A percentile compares a stretch with the other conserved stretches of the same genome.
These are phyloP conservation scores for Golubevia sp. DNA, from an alignment of 1,284 basidiomycete genomes.

Conservation along the genomic window DNA sequence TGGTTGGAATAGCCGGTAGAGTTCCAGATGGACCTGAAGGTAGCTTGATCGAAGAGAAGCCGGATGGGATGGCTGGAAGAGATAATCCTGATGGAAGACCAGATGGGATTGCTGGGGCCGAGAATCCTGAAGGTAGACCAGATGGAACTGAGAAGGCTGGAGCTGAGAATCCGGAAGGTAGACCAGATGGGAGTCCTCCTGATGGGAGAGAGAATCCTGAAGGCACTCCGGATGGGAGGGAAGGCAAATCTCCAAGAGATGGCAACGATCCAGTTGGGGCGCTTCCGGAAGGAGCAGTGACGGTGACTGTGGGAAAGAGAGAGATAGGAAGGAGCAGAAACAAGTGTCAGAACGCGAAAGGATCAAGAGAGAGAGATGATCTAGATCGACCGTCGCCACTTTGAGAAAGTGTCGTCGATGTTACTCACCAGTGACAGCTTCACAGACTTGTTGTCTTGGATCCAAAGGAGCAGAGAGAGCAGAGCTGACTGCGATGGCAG, in stretches of 20 bases:
- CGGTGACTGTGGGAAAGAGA: background rate
- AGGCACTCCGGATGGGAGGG: background rate
- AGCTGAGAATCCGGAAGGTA: background rate
- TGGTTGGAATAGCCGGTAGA: no score
- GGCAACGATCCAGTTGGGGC: no score
- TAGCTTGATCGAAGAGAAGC: background rate
- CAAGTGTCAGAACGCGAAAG: no score
- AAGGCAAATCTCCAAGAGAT: background rate
- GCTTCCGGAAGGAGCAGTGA: background rate
- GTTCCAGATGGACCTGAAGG: background rate
- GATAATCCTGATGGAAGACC: background rate
- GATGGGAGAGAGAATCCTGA: background rate
- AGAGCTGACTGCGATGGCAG: background rate
- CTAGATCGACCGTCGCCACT: background rate
- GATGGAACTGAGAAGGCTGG: background rate
- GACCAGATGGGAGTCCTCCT: background rate
- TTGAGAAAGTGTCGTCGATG: no score
- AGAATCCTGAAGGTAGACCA: background rate
- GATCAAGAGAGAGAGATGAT: no score
- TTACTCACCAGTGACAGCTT: no score
- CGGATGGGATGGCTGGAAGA: background rate
- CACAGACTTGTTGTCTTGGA: background rate
- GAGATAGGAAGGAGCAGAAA: no score
- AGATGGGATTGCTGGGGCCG: background rate
- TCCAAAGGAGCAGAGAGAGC: background rate